Evolutionary conservation across 23 red algal genomes (phyloP).

Genomic region (Agarophyton chilense): DNA sequence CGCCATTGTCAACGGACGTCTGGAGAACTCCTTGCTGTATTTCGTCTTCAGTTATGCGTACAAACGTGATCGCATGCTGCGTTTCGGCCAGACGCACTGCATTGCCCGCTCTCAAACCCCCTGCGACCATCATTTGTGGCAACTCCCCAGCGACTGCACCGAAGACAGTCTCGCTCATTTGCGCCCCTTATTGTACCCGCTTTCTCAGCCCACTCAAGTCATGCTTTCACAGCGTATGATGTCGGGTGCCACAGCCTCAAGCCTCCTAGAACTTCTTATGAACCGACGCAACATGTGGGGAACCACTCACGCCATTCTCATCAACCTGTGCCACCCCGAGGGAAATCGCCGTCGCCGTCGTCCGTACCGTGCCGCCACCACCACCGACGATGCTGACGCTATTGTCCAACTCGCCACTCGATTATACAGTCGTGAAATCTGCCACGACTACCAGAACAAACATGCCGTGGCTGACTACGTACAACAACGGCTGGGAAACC

Average conservation of each 20-base stretch:
- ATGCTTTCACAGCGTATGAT: constrained; percentile 28
- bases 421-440: not conserved
- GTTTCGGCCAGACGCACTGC: not conserved
- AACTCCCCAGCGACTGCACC: not conserved
- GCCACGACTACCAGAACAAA: too few relatives aligned
- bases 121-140: not conserved
- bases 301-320: not conserved
- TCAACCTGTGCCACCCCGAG: not conserved
- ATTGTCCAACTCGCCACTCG: not conserved
- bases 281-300: constrained; percentile 37
- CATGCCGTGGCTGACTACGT: not conserved
- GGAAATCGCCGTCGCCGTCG: not conserved
- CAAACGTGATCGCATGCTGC: not conserved
- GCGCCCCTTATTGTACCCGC: not conserved
- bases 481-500: not conserved
- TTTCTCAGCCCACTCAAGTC: not conserved
- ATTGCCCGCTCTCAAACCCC: not conserved
- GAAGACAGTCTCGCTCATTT: not conserved
- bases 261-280: constrained; percentile 34
- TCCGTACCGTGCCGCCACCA: constrained; percentile 3
- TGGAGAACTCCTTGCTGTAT: constrained; percentile 41
- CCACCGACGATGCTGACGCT: not conserved
- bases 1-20: constrained; percentile 10
- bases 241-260: constrained; percentile 19
- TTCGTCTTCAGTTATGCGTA: constrained; percentile 5